These are phyloP conservation scores for Sporothrix mexicana DNA, from an alignment of 2,329 filamentous ascomycete species.

Conservation along the genomic window DNA sequence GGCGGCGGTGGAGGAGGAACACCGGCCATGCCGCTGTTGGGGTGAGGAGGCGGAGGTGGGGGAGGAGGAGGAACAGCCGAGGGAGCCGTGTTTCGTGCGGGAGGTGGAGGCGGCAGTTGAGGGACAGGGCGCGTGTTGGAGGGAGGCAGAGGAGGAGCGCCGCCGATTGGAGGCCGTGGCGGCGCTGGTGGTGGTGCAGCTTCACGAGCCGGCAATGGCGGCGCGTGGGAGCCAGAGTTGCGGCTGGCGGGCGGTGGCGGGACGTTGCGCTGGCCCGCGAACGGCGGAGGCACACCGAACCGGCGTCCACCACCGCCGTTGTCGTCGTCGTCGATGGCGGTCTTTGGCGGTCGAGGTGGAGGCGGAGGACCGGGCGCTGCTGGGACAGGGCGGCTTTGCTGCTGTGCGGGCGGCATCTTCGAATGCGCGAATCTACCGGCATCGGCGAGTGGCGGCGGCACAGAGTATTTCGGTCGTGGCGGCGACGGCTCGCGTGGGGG, in stretches of 20 bases:
- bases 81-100: constrained; percentile 43
- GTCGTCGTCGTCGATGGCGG: constrained; percentile 72
- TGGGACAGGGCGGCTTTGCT: constrained; percentile 51
- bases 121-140: constrained; percentile 59
- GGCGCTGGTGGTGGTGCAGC: constrained; percentile 53
- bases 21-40: constrained; percentile 44
- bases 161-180: constrained; percentile 48
- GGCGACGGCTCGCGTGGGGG: constrained; percentile 76
- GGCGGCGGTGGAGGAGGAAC: constrained; percentile 39
- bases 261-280: constrained; percentile 69
- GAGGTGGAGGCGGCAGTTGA: constrained; percentile 55
- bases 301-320: constrained; percentile 56
- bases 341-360: constrained; percentile 72
- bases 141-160: constrained; percentile 58
- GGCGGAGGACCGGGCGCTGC: constrained; percentile 67
- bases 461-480: constrained; percentile 76
- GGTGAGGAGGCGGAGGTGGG: constrained; percentile 41
- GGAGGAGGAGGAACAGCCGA: constrained; percentile 44
- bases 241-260: constrained; percentile 79
- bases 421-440: constrained; percentile 81
- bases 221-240: constrained; percentile 8
- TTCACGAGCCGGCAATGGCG: constrained; percentile 24
- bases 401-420: constrained; percentile 54
- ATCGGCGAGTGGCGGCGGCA: constrained; percentile 85
- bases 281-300: constrained; percentile 81